phyloP scores from a whole-genome alignment of 495 filamentous ascomycete genomes.

The Tuber brumale region DNA sequence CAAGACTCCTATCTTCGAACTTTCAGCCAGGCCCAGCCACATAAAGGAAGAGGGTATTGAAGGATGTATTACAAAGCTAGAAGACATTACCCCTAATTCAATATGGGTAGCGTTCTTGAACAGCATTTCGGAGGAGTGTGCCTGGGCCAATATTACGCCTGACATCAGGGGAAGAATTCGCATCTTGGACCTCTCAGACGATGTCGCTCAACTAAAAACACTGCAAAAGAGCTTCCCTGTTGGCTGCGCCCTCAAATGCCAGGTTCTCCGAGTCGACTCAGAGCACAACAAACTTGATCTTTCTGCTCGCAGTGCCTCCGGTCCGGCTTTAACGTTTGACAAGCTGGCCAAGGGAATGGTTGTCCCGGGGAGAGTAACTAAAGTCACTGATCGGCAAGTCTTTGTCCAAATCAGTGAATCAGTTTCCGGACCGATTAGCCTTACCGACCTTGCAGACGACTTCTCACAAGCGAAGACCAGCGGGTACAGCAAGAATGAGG shows the following conservation, averaged over 20 bases:
- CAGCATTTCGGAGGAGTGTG: constrained; percentile 64
- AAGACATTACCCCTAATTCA: constrained; percentile 65
- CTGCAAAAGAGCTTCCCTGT: constrained; percentile 78
- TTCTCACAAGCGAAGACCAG: constrained; percentile 59
- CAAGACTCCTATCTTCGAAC: constrained; percentile 73
- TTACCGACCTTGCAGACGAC: constrained; percentile 79
- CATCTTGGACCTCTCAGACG: constrained; percentile 75
- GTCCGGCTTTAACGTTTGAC: constrained; percentile 56
- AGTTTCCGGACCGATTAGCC: constrained; percentile 64
- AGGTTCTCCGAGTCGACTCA: constrained; percentile 68
- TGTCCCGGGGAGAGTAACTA: constrained; percentile 73
- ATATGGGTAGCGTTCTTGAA: constrained; percentile 78
- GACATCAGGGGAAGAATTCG: constrained; percentile 77
- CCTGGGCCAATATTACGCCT: constrained; percentile 90
- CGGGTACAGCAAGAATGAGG: constrained; percentile 69
- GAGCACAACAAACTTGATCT: constrained; percentile 72
- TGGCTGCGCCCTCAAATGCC: constrained; percentile 73
- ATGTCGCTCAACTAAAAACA: constrained; percentile 66
- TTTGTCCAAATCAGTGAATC: constrained; percentile 76
- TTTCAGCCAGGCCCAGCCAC: constrained; percentile 73
- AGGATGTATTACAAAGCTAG: constrained; percentile 56
- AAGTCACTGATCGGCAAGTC: constrained; percentile 71
- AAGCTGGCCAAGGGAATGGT: constrained; percentile 70
- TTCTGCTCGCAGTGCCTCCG: constrained; percentile 57
- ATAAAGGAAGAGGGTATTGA: constrained; percentile 45